Evolutionary conservation across 768 basidiomycete species (phyloP), one percentile per base, ranked within the genome.

Genomic region (Suillus placidus): DNA sequence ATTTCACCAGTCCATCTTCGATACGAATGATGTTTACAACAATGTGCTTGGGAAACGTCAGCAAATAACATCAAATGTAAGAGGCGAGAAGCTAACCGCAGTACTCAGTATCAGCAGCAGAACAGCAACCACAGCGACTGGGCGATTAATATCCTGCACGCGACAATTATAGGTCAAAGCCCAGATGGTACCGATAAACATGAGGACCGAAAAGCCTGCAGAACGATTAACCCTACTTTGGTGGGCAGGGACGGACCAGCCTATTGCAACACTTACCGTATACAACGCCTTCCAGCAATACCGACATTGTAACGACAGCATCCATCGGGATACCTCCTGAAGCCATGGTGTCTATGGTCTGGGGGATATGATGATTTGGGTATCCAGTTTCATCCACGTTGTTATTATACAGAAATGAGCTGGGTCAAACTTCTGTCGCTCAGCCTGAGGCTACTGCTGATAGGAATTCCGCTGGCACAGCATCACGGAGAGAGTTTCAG

Each of bases 231-330:
- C 2, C 26, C 26, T 23, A 23, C 23, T 13, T 49, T 49, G 23
- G 47, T n/a, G 23, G 23, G 42, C 16, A 43, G 42, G 42, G 16
- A 49, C 2, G 23, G 49, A 51, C 10, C 13, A 2, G 16, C 6
- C 6, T 6, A 26, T 51, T 12, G 23, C 9, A 23, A 51, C 4
- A 40, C 65, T 63, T 26, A 69, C 74, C 73, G 67, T 75, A 74
- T 14, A 75, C 61, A 60, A 74, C 69, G 0, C 62, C 68, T 63
- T 74, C 74, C 16, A 75, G 63, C 14, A 65, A 64, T 16, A 70
- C 70, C 20, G 74, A 73, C 14, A 75, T 38, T 20, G 73, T 58
- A 16, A 65, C 69, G 4, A 67, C 69, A 34, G 70, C 68, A 56
- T 75, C 72, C 16, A 70, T 60, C 47, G 64, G 54, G 37, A 67